A percentile compares a stretch with the other conserved stretches of the same genome.
Conservation (phyloP, 176 grass and related monocot genomes). For the Raddia guianensis region DNA sequence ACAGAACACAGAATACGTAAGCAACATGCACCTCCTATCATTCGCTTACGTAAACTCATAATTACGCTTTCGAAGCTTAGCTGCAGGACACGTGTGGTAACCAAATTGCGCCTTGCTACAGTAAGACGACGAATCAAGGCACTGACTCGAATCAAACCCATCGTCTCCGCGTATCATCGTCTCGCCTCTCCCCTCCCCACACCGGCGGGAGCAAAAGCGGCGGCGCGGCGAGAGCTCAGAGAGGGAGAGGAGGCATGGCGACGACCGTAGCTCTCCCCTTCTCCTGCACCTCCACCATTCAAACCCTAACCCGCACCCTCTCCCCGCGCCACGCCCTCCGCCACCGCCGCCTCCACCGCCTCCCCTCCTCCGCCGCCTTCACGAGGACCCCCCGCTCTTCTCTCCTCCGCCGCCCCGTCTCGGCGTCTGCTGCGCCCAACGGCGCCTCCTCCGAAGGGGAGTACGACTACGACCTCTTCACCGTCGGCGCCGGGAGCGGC, state of each 20-base stretch:
- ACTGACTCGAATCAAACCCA: neutral
- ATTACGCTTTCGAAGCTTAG: neutral
- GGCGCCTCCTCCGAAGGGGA: constrained; percentile 39
- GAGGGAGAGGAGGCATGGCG: constrained; percentile 39
- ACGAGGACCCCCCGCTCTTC: constrained; percentile 29
- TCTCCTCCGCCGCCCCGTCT: constrained; percentile 34
- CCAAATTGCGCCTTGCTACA: neutral
- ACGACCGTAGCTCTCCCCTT: constrained; percentile 50
- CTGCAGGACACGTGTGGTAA: fast-evolving
- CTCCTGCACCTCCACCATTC: constrained; percentile 61
- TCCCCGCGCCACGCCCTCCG: constrained; percentile 30
- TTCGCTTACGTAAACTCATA: neutral
- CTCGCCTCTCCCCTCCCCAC: constrained; percentile 14
- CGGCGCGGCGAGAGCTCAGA: constrained; percentile 26
- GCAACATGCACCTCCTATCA: too few relatives aligned
- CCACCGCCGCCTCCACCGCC: constrained; percentile 27
- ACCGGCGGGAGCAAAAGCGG: constrained; percentile 22
- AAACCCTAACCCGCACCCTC: constrained; percentile 51
- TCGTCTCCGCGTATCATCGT: constrained; percentile 37
- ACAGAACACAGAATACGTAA: too few relatives aligned
- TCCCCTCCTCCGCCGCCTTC: constrained; percentile 34
- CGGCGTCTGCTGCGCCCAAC: constrained; percentile 41
- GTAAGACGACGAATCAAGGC: constrained; percentile 13
- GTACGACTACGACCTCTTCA: constrained; percentile 92
- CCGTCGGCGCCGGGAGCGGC: constrained; percentile 90